Evolutionary conservation across 495 filamentous ascomycete genomes (phyloP).

Genomic region (Letharia lupina): DNA sequence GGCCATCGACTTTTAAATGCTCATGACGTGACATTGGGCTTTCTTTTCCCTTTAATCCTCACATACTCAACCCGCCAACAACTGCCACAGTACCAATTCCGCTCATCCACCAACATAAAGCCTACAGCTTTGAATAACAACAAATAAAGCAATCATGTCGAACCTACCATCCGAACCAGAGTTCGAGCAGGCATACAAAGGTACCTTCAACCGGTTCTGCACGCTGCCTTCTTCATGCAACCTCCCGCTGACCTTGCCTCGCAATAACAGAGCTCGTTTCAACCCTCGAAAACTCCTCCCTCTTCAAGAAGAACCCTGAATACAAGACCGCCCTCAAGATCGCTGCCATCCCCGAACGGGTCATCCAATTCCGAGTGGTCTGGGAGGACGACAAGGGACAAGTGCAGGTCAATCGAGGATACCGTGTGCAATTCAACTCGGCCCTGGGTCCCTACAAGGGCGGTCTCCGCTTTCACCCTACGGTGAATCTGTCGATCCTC

Average conservation of each 20-base stretch:
- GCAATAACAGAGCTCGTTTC: conserved; percentile 68
- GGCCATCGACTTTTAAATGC: background rate
- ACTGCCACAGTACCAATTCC: background rate
- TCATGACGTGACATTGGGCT: background rate
- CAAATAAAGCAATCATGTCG: conserved; percentile 50
- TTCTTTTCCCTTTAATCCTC: background rate
- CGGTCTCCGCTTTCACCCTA: conserved; percentile 89
- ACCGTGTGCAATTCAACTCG: conserved; percentile 98
- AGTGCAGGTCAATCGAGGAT: conserved; percentile 91
- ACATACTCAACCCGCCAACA: too few relatives aligned
- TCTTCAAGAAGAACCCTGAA: conserved; percentile 90
- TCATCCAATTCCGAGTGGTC: conserved; percentile 94
- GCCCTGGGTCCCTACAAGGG: conserved; percentile 98
- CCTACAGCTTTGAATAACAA: conserved; percentile 1
- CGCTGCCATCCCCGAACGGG: conserved; percentile 84
- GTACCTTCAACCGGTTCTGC: conserved; percentile 35
- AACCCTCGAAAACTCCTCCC: conserved; percentile 84
- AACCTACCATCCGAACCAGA: conserved; percentile 85
- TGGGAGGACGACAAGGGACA: conserved; percentile 92
- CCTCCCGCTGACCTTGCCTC: conserved; percentile 1
- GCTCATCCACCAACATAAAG: background rate
- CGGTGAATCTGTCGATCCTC: conserved; percentile 92
- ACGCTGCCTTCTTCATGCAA: background rate
- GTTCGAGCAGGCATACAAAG: conserved; percentile 98
- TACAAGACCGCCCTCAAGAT: conserved; percentile 85